phyloP scores from a whole-genome alignment of 2,329 filamentous ascomycete species.

The Achaetomium macrosporum region DNA sequence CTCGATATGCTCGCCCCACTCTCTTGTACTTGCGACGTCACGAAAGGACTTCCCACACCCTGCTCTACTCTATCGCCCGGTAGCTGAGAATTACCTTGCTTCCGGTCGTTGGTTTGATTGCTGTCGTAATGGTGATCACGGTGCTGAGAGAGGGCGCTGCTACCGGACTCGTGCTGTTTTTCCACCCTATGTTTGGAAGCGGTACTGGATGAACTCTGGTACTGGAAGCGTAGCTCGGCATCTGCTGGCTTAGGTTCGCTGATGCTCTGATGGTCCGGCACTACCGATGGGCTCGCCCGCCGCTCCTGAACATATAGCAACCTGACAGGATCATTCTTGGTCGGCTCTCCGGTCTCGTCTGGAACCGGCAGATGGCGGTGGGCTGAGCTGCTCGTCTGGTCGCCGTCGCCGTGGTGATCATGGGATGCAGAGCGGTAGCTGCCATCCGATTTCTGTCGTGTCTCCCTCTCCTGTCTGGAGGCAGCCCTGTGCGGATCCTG shows the following conservation, averaged over 20 bases:
- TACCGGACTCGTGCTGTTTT: not conserved
- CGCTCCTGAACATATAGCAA: not conserved
- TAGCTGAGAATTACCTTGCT: not conserved
- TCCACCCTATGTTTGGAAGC: not conserved
- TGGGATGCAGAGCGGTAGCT: too few species aligned
- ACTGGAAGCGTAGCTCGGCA: not conserved
- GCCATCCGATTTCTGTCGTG: not conserved
- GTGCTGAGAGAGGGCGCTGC: not conserved
- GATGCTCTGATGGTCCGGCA: not conserved
- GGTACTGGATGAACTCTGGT: not conserved
- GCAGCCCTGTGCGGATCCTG: not conserved
- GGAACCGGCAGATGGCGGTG: not conserved
- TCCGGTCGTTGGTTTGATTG: not conserved
- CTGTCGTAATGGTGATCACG: not conserved
- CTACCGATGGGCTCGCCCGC: not conserved
- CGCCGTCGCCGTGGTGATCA: too few species aligned
- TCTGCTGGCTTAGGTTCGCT: not conserved
- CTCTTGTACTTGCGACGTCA: not conserved
- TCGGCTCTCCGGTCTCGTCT: not conserved
- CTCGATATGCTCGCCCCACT: not conserved
- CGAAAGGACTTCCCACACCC: not conserved
- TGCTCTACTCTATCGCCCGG: not conserved
- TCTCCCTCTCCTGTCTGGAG: not conserved
- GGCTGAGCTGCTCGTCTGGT: too few species aligned
- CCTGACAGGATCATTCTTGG: not conserved